Percentiles rank a stretch among this genome's conserved stretches.
phyloP scores from a whole-genome alignment of 768 basidiomycete genomes.

The Mycena venus region DNA sequence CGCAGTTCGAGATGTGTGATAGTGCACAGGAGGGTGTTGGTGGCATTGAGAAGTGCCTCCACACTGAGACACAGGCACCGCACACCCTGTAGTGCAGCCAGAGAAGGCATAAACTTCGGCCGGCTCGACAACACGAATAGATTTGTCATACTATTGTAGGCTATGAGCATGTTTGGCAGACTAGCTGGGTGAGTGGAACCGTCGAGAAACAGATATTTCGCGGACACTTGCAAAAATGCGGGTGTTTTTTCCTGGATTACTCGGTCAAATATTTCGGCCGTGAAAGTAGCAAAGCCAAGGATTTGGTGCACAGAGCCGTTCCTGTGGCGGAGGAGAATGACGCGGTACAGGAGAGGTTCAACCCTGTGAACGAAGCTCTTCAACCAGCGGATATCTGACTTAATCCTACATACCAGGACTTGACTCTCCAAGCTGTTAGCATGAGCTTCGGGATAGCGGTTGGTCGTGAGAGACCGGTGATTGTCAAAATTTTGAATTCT shows the following conservation, averaged over 20 bases:
- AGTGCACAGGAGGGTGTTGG: background rate
- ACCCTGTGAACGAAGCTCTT: no score
- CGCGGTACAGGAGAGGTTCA: no score
- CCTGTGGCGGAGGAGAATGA: no score
- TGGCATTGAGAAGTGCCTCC: background rate
- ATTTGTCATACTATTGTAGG: background rate
- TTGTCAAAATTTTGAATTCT: no score
- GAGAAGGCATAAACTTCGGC: background rate
- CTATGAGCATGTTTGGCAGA: background rate
- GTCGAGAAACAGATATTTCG: background rate
- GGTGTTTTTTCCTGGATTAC: background rate
- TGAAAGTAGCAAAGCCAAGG: no score
- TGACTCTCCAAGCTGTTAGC: no score
- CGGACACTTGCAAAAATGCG: background rate
- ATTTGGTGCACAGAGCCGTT: no score
- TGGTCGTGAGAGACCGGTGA: no score
- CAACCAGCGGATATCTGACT: no score
- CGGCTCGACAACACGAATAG: background rate
- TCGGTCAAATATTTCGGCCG: no score
- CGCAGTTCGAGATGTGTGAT: background rate
- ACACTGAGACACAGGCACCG: background rate
- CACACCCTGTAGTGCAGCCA: background rate
- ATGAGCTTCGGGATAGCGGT: no score
- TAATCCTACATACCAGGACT: no score
- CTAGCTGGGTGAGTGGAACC: background rate